Conservation (phyloP, 768 basidiomycete species). For the Macrocybe gigantea region DNA sequence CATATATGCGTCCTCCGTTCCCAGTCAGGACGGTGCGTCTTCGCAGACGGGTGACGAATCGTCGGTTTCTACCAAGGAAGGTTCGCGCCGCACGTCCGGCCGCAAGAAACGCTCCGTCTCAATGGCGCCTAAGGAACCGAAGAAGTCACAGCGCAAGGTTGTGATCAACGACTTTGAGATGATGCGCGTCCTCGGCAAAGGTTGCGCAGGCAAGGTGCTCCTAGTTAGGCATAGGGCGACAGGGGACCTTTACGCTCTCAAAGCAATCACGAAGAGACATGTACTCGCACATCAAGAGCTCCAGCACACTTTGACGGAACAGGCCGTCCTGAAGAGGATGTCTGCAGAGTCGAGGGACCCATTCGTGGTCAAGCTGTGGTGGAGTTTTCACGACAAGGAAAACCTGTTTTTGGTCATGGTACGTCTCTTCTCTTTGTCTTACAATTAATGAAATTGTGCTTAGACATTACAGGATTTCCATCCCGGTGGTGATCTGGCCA, state of each 20-base stretch:
- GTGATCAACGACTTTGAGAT: constrained; percentile 92
- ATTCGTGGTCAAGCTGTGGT: constrained; percentile 94
- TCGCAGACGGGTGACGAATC: constrained; percentile 69
- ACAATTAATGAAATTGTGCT: constrained; percentile 8
- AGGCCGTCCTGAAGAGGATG: constrained; percentile 92
- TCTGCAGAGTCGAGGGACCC: constrained; percentile 84
- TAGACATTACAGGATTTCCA: constrained; percentile 69
- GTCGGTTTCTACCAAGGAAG: constrained; percentile 55
- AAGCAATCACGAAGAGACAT: constrained; percentile 96
- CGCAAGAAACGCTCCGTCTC: constrained; percentile 48
- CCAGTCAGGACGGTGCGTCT: constrained; percentile 44
- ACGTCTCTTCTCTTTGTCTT: constrained; percentile 17
- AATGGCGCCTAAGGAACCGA: constrained; percentile 42
- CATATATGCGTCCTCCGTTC: constrained; percentile 46
- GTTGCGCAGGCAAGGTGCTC: constrained; percentile 95
- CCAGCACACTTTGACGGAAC: constrained; percentile 94
- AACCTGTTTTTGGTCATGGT: constrained; percentile 97
- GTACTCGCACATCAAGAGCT: constrained; percentile 96
- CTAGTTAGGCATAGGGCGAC: constrained; percentile 79
- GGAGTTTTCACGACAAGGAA: constrained; percentile 97
- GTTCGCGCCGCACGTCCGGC: constrained; percentile 22
- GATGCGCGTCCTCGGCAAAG: constrained; percentile 94
- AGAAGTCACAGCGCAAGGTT: constrained; percentile 68
- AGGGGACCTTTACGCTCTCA: constrained; percentile 80
- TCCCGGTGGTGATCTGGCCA: constrained; percentile 94